These are phyloP conservation scores for Candida nemodendra DNA, from an alignment of 805 yeast species.

Conservation along the genomic window DNA sequence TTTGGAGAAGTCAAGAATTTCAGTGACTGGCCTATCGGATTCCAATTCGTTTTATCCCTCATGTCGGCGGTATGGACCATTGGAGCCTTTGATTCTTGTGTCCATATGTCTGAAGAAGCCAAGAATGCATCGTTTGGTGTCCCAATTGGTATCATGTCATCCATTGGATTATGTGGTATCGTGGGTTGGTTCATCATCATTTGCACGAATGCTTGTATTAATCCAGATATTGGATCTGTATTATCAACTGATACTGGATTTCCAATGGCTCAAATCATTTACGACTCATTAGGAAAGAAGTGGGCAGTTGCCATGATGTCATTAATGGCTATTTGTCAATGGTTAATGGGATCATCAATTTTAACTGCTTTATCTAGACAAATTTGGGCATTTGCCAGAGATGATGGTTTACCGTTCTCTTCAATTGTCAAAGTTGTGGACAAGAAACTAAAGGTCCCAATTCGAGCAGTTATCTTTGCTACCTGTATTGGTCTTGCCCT, in stretches of 20 bases:
- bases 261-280: constrained; percentile 64
- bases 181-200: constrained; percentile 58
- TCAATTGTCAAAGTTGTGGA: constrained; percentile 56
- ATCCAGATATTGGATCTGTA: constrained; percentile 42
- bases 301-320: constrained; percentile 68
- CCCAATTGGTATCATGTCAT: constrained; percentile 62
- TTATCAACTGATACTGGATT: constrained; percentile 49
- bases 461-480: constrained; percentile 59
- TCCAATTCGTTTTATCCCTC: constrained; percentile 47
- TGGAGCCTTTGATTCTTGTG: constrained; percentile 69
- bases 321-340: constrained; percentile 57
- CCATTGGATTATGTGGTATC: constrained; percentile 55
- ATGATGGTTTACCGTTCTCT: constrained; percentile 68
- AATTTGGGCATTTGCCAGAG: constrained; percentile 75
- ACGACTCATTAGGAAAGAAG: constrained; percentile 58
- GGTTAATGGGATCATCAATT: constrained; percentile 63
- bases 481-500: constrained; percentile 47
- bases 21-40: constrained; percentile 59
- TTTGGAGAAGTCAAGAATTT: constrained; percentile 52
- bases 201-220: constrained; percentile 54
- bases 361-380: constrained; percentile 67
- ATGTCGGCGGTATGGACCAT: constrained; percentile 76
- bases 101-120: constrained; percentile 74
- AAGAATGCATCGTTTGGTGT: constrained; percentile 59
- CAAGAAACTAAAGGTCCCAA: constrained; percentile 56